phyloP scores from a whole-genome alignment of 768 basidiomycete genomes.

The Mycena rebaudengoi region DNA sequence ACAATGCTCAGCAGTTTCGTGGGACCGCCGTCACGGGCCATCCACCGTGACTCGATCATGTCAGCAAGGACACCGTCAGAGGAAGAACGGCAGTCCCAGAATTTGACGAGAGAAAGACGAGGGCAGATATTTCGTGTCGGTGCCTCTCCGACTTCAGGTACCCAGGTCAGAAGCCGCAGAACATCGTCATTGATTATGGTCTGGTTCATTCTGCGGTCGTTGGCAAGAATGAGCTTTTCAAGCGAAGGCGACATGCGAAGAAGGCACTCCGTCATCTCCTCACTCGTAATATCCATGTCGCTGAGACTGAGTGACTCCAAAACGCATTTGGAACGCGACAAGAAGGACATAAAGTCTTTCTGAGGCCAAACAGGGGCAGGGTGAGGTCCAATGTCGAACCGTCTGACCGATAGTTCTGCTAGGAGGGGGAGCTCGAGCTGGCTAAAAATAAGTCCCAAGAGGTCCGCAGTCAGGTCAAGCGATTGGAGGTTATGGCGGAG shows the following conservation, averaged over 20 bases:
- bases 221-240: slow-evolving; percentile 22
- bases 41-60: slow-evolving; percentile 40
- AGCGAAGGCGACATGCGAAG: slow-evolving; percentile 23
- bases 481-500: slow-evolving; percentile 31
- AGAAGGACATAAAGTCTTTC: slow-evolving; percentile 30
- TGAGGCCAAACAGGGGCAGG: slow-evolving; percentile 34
- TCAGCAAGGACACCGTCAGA: slow-evolving; percentile 37
- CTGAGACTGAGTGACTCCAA: slow-evolving; percentile 21
- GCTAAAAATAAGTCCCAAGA: slow-evolving; percentile 30
- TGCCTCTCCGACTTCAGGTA: not conserved
- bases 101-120: slow-evolving; percentile 29
- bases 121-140: slow-evolving; percentile 30
- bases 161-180: slow-evolving; percentile 24
- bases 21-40: slow-evolving; percentile 16
- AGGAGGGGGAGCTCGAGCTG: slow-evolving; percentile 35
- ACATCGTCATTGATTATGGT: slow-evolving; percentile 29
- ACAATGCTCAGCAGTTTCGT: slow-evolving; percentile 19
- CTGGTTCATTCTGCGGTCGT: slow-evolving; percentile 23
- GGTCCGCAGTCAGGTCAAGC: slow-evolving; percentile 31
- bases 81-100: slow-evolving; percentile 35
- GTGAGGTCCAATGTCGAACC: slow-evolving; percentile 26
- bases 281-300: slow-evolving; percentile 27
- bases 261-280: slow-evolving; percentile 22
- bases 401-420: slow-evolving; percentile 27
- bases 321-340: slow-evolving; percentile 33